Conservation (phyloP, 331 rosid genomes). For the Quercus tomentella region DNA sequence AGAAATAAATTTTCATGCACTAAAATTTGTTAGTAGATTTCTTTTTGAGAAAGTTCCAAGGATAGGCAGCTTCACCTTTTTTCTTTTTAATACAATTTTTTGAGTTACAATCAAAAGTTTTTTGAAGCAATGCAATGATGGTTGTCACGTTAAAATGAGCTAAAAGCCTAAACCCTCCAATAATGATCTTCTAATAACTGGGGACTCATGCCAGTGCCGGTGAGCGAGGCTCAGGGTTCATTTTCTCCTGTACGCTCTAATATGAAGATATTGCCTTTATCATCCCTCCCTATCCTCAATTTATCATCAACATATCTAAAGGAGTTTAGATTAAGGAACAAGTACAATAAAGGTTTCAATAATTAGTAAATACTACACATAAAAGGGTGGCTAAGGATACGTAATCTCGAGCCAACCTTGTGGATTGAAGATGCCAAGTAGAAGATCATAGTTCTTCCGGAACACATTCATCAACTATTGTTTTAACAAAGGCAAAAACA, state of each 20-base stretch:
- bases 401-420: slow-evolving; percentile 94
- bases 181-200: not conserved
- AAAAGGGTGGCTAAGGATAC: slow-evolving; percentile 46
- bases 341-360: not conserved
- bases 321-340: slow-evolving; percentile 33
- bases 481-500: not conserved
- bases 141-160: not conserved
- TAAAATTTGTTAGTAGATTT: not conserved
- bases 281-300: slow-evolving; percentile 84
- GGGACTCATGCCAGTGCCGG: not conserved
- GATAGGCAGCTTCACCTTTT: too few species aligned
- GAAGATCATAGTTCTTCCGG: slow-evolving; percentile 66
- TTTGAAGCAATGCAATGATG: not conserved
- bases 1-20: not conserved
- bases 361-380: not conserved
- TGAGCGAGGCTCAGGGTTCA: not conserved
- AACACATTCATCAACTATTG: slow-evolving; percentile 71
- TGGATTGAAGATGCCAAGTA: slow-evolving; percentile 81
- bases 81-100: not conserved
- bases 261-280: slow-evolving; percentile 72
- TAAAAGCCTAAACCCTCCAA: not conserved
- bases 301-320: slow-evolving; percentile 69
- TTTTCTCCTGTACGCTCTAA: slow-evolving; percentile 53
- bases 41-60: not conserved
- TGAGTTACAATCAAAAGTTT: not conserved